phyloP scores from a whole-genome alignment of 2,329 filamentous ascomycete genomes.

The Fusarium ambrosium region DNA sequence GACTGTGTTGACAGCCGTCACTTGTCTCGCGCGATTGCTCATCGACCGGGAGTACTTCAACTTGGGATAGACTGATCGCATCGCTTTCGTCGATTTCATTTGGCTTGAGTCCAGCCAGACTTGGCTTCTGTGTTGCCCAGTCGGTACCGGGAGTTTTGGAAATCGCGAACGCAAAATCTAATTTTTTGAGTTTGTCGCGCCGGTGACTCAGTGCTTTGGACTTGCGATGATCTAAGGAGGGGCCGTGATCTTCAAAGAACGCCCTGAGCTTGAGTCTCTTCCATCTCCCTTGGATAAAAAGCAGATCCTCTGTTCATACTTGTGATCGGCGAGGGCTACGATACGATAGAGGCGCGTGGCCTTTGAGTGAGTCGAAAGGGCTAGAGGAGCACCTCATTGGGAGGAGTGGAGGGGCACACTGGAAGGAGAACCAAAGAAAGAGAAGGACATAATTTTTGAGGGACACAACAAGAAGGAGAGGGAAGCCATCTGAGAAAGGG shows the following conservation, averaged over 20 bases:
- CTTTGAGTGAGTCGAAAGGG: background rate
- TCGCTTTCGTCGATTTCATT: background rate
- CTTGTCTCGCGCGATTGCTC: background rate
- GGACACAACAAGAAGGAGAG: background rate
- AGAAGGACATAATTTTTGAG: background rate
- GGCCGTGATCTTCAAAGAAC: background rate
- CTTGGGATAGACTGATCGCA: background rate
- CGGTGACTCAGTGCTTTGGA: conserved; percentile 12
- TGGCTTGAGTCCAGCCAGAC: background rate
- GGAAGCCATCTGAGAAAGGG: background rate
- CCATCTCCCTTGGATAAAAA: background rate
- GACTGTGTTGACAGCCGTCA: background rate
- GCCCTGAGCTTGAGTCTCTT: background rate
- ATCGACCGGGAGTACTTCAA: background rate
- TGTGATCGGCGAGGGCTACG: background rate
- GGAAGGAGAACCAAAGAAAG: background rate
- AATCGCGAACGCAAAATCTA: background rate
- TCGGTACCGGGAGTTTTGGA: background rate
- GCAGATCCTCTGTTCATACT: background rate
- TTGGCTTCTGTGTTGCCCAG: background rate
- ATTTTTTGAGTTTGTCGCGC: background rate
- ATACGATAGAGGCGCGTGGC: conserved; percentile 15
- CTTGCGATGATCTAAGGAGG: background rate
- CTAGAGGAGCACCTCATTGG: background rate
- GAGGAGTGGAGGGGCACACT: background rate